phyloP scores from a whole-genome alignment of 768 basidiomycete genomes.

The Hericium alpestre region DNA sequence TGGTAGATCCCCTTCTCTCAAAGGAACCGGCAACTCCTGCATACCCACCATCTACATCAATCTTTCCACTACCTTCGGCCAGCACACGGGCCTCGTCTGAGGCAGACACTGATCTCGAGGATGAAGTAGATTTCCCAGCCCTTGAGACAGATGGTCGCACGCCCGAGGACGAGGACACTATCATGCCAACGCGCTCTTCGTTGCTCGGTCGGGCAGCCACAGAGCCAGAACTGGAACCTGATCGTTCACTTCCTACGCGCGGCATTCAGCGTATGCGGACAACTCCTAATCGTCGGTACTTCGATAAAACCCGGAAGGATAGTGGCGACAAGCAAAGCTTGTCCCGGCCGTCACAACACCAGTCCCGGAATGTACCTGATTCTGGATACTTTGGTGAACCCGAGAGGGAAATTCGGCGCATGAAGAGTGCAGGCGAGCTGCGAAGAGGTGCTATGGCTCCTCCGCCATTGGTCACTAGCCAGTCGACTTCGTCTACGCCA shows the following conservation, averaged over 20 bases:
- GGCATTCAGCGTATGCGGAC: constrained; percentile 55
- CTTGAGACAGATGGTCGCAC: constrained; percentile 24
- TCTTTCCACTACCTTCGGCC: constrained; percentile 40
- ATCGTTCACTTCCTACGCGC: constrained; percentile 7
- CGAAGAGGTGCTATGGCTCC: constrained; percentile 33
- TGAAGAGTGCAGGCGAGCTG: constrained; percentile 83
- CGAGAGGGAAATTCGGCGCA: constrained; percentile 23
- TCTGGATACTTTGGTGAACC: constrained; percentile 24
- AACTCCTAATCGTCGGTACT: constrained; percentile 44
- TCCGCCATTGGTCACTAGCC: constrained; percentile 11
- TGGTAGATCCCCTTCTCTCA: constrained; percentile 76
- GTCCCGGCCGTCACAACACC: constrained; percentile 6
- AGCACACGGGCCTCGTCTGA: constrained; percentile 27
- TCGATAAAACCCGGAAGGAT: constrained; percentile 19
- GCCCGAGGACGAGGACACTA: constrained; percentile 70
- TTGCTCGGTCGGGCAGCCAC: constrained; percentile 42
- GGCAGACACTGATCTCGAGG: constrained; percentile 45
- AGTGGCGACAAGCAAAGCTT: background rate
- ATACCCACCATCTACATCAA: constrained; percentile 59
- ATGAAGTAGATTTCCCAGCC: constrained; percentile 41
- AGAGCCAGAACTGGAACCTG: constrained; percentile 30
- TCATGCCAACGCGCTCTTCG: constrained; percentile 52
- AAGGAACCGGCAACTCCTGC: constrained; percentile 48
- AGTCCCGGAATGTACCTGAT: constrained; percentile 24
- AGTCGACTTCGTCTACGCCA: constrained; percentile 21